Conservation (phyloP, 371 early-diverging fungal species). For the Mucor ambiguus region DNA sequence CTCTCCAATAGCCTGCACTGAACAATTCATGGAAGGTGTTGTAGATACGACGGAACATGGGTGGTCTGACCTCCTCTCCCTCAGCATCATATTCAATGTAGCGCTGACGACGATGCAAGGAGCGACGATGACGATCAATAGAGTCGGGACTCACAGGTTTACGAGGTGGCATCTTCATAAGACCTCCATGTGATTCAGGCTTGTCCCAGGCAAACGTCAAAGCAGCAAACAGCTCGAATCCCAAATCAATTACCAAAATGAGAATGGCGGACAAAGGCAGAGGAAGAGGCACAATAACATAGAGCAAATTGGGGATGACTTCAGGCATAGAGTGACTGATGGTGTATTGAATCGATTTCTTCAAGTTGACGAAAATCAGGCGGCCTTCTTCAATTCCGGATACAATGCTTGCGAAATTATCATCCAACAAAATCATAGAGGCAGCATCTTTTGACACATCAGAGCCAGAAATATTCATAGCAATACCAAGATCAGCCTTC, state of each 20-base stretch:
- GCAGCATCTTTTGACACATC: slow-evolving; percentile 98
- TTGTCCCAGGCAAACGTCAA: slow-evolving; percentile 93
- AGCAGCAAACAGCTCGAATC: slow-evolving; percentile 89
- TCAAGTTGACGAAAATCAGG: slow-evolving; percentile 92
- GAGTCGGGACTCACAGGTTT: slow-evolving; percentile 82
- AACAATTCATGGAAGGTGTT: slow-evolving; percentile 50
- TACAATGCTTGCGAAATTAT: slow-evolving; percentile 92
- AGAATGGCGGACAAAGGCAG: slow-evolving; percentile 80
- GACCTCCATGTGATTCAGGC: slow-evolving; percentile 74
- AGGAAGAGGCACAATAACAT: slow-evolving; percentile 88
- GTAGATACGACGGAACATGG: slow-evolving; percentile 25
- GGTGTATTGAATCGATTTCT: slow-evolving; percentile 93
- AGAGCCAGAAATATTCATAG: slow-evolving; percentile 94
- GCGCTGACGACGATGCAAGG: slow-evolving; percentile 48
- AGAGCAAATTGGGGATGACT: slow-evolving; percentile 82
- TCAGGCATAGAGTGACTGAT: slow-evolving; percentile 88
- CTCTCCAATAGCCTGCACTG: slow-evolving; percentile 62
- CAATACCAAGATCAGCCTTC: slow-evolving; percentile 96
- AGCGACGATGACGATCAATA: slow-evolving; percentile 66
- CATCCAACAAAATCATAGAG: slow-evolving; percentile 95
- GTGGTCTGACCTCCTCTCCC: slow-evolving; percentile 47
- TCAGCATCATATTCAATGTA: slow-evolving; percentile 45
- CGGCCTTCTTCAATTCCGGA: slow-evolving; percentile 93
- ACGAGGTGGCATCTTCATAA: slow-evolving; percentile 91
- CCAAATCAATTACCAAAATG: slow-evolving; percentile 91